A percentile compares a stretch with the other conserved stretches of the same genome.
These are phyloP conservation scores for Puccinia triticina DNA, from an alignment of 1,284 basidiomycete species.

Conservation along the genomic window DNA sequence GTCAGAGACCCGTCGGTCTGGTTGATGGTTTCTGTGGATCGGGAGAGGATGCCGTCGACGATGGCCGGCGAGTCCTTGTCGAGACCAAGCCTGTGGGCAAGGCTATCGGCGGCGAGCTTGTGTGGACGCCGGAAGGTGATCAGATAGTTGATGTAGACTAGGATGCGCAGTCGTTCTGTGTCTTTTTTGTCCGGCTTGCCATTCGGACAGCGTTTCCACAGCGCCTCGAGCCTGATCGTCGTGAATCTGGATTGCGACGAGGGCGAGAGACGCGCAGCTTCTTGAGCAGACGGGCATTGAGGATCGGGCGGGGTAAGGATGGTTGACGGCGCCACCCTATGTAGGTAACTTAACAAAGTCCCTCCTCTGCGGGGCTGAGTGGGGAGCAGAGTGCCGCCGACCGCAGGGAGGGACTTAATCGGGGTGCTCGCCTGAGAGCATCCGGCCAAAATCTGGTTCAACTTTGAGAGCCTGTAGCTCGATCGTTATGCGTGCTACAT, in stretches of 20 bases:
- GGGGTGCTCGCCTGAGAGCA: no score
- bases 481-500: no score
- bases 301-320: no score
- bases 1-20: not conserved
- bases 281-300: not conserved
- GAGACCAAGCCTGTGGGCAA: not conserved
- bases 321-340: no score
- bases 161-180: slow-evolving; percentile 20
- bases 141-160: slow-evolving; percentile 43
- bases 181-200: slow-evolving; percentile 32
- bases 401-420: no score
- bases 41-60: slow-evolving; percentile 14
- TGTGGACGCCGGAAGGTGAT: not conserved
- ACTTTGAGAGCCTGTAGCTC: no score
- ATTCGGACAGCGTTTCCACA: slow-evolving; percentile 54
- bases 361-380: not conserved
- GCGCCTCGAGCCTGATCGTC: slow-evolving; percentile 66
- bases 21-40: slow-evolving; percentile 24
- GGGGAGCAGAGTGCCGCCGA: not conserved
- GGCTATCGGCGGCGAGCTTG: not conserved
- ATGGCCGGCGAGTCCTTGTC: not conserved
- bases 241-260: slow-evolving; percentile 71
- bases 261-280: slow-evolving; percentile 64
- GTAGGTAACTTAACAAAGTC: slow-evolving; percentile 15
- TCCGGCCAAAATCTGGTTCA: no score